A percentile compares a stretch with the other conserved stretches of the same genome.
Evolutionary conservation across 768 basidiomycete species (phyloP).

Genomic region (Hygrocybe punicea): DNA sequence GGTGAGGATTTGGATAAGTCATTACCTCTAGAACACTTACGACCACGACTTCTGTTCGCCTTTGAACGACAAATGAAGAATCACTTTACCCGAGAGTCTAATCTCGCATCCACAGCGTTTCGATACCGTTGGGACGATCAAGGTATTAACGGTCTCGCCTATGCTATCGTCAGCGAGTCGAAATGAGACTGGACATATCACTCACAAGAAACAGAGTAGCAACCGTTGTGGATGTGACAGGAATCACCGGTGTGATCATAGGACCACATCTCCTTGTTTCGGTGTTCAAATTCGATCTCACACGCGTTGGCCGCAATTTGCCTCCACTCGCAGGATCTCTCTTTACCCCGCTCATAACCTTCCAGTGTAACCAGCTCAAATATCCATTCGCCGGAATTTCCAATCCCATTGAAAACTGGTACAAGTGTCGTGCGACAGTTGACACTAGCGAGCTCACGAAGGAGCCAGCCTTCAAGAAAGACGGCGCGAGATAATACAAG

Average conservation of each 20-base stretch:
- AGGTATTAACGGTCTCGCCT: conserved; percentile 11
- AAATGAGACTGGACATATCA: background rate
- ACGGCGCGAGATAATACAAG: conserved; percentile 12
- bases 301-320: conserved; percentile 2
- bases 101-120: conserved; percentile 8
- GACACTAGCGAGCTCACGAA: conserved; percentile 7
- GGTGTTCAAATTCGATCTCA: conserved; percentile 11
- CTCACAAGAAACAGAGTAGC: conserved; percentile 10
- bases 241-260: conserved; percentile 15
- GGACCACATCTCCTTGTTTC: conserved; percentile 13
- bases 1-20: background rate
- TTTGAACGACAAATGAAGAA: conserved; percentile 8
- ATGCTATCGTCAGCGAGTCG: conserved; percentile 5
- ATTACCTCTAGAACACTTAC: conserved; percentile 4
- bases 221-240: conserved; percentile 9
- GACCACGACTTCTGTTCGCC: conserved; percentile 6
- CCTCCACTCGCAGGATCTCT: conserved; percentile 8
- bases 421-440: conserved; percentile 13
- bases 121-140: conserved; percentile 5
- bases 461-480: conserved; percentile 16
- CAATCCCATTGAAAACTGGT: conserved; percentile 13
- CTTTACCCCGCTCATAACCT: conserved; percentile 5
- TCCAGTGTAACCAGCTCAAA: conserved; percentile 16
- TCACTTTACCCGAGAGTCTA: conserved; percentile 2
- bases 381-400: conserved; percentile 11